Conservation (phyloP, 2,329 filamentous ascomycete genomes). For the Fusarium decemcellulare region DNA sequence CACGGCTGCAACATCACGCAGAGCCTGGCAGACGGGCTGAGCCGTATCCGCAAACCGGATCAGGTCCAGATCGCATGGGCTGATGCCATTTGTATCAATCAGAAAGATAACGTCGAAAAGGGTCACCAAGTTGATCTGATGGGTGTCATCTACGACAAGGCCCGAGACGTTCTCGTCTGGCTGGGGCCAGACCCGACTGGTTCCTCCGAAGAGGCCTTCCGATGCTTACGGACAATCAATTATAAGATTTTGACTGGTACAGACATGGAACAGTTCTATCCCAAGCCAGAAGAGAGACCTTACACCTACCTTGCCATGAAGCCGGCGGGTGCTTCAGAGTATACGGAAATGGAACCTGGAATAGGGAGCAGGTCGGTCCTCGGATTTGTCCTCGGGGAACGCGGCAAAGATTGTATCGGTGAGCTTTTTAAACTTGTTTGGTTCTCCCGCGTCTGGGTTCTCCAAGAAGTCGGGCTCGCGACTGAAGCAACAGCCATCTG, state of each 20-base stretch:
- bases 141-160: constrained; percentile 21
- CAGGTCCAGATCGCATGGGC: constrained; percentile 2
- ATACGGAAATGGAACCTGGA: not conserved
- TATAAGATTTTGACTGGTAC: constrained; percentile 10
- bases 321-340: not conserved
- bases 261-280: constrained; percentile 5
- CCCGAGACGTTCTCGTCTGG: constrained; percentile 17
- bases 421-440: constrained; percentile 6
- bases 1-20: constrained; percentile 3
- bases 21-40: constrained; percentile 12
- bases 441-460: constrained; percentile 20
- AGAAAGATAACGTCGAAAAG: constrained; percentile 17
- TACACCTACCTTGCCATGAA: not conserved
- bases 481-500: constrained; percentile 9
- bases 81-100: constrained; percentile 20
- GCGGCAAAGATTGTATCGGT: constrained; percentile 6
- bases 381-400: not conserved
- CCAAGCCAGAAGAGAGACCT: not conserved
- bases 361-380: constrained; percentile 7
- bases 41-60: constrained; percentile 5
- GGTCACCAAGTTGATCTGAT: constrained; percentile 21
- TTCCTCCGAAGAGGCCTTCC: constrained; percentile 14
- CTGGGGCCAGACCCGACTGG: constrained; percentile 6
- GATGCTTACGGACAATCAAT: constrained; percentile 14
- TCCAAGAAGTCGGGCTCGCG: constrained; percentile 15